These are phyloP conservation scores for Gastrolobium bilobum DNA, from an alignment of 306 rosid species.

Conservation along the genomic window DNA sequence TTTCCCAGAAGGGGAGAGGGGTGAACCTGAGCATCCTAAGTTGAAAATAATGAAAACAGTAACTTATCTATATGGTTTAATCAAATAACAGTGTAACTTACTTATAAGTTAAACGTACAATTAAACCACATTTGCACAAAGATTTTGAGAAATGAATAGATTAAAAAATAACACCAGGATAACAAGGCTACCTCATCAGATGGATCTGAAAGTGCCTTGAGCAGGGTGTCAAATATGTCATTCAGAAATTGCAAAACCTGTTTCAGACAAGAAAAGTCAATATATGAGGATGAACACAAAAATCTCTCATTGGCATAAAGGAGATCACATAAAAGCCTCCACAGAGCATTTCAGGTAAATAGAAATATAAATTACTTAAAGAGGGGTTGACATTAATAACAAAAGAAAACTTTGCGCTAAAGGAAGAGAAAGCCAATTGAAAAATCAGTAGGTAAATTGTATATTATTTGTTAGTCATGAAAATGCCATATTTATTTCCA, in stretches of 20 bases:
- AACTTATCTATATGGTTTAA: conserved; percentile 15
- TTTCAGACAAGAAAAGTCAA: conserved; percentile 47
- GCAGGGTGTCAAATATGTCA: conserved; percentile 86
- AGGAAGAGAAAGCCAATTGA: conserved; percentile 3
- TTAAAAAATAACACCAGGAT: conserved; percentile 37
- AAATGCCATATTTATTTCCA: conserved; percentile 22
- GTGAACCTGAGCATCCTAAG: neutral
- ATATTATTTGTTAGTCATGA: conserved; percentile 18
- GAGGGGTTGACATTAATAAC: neutral
- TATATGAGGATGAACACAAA: conserved; percentile 9
- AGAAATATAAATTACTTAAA: conserved; percentile 17
- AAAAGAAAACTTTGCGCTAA: neutral
- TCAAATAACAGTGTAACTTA: neutral
- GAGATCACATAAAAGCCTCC: conserved; percentile 3
- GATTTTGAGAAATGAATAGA: conserved; percentile 29
- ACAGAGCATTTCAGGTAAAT: conserved; percentile 21
- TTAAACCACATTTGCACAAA: conserved; percentile 18
- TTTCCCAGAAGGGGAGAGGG: neutral
- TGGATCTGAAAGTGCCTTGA: conserved; percentile 88
- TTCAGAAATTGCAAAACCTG: conserved; percentile 83
- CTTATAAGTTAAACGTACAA: conserved; percentile 1
- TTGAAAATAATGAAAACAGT: conserved; percentile 20
- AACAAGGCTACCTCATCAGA: conserved; percentile 77
- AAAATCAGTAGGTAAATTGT: neutral
- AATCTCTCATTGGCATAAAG: conserved; percentile 29